Evolutionary conservation across 2,329 filamentous ascomycete genomes (phyloP).

Genomic region (Colletotrichum sp.): DNA sequence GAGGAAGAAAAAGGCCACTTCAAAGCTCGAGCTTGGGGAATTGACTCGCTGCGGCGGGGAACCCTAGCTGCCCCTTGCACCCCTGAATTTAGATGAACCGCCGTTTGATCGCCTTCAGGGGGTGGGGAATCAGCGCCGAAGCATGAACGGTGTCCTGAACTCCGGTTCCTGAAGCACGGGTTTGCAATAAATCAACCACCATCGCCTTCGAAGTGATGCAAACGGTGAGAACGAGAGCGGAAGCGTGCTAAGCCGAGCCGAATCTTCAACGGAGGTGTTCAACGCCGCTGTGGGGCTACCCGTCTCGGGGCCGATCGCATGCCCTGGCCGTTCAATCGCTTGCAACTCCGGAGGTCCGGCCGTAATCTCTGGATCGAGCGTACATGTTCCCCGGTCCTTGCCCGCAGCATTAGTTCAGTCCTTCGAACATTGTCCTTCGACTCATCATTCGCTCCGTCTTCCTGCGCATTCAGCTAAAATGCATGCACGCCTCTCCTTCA

Average conservation of each 20-base stretch:
- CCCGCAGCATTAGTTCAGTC: background rate
- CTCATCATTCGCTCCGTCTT: background rate
- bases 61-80: background rate
- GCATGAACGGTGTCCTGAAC: background rate
- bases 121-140: background rate
- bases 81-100: conserved; percentile 4
- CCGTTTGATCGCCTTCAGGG: conserved; percentile 8
- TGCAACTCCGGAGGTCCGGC: background rate
- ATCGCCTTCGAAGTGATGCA: background rate
- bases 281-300: background rate
- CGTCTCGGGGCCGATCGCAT: background rate
- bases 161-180: fast-evolving
- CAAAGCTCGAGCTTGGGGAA: background rate
- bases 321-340: background rate
- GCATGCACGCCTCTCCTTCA: background rate
- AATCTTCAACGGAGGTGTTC: background rate
- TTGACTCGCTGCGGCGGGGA: conserved; percentile 14
- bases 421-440: background rate
- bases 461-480: background rate
- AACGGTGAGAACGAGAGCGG: background rate
- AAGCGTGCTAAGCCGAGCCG: background rate
- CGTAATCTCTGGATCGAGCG: background rate
- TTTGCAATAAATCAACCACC: background rate
- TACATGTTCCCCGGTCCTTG: background rate
- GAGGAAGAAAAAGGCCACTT: background rate